Percentiles rank a stretch among this genome's conserved stretches.
These are phyloP conservation scores for Wallacemonas collosoma DNA, from an alignment of 208 protist species.

Conservation along the genomic window DNA sequence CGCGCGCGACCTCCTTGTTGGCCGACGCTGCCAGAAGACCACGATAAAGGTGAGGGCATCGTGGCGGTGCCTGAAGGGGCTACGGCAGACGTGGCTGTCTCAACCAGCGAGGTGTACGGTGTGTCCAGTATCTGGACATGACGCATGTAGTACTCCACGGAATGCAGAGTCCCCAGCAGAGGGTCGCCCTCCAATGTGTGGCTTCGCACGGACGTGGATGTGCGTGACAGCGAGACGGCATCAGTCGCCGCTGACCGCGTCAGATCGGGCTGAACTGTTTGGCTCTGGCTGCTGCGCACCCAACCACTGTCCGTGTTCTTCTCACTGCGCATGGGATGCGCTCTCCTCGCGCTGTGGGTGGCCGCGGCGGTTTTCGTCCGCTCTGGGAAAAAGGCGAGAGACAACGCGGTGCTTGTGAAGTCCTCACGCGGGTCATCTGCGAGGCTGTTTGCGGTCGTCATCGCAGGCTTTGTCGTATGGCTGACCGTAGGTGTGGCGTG, in stretches of 20 bases:
- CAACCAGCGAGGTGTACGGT: neutral
- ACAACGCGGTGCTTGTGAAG: neutral
- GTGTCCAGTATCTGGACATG: neutral
- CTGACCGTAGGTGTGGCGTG: neutral
- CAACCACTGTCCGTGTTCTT: too few relatives aligned
- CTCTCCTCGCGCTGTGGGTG: neutral
- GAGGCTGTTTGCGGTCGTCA: neutral
- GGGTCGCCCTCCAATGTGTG: neutral
- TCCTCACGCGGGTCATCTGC: neutral
- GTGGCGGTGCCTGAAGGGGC: neutral
- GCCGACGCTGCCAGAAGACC: too few relatives aligned
- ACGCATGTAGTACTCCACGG: constrained; percentile 14
- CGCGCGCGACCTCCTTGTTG: neutral
- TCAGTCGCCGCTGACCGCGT: neutral
- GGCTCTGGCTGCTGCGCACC: neutral
- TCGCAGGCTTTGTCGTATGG: neutral
- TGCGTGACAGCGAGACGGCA: neutral
- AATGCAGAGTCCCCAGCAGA: constrained; percentile 7
- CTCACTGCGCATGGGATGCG: too few relatives aligned
- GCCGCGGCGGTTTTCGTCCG: neutral
- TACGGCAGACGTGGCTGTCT: neutral
- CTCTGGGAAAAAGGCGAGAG: constrained; percentile 5
- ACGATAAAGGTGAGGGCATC: neutral
- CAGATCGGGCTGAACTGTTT: neutral
- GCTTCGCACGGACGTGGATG: neutral